A percentile compares a stretch with the other conserved stretches of the same genome.
Conservation (phyloP, 2,329 filamentous ascomycete species). For the Neofusicoccum kwambonambiense region DNA sequence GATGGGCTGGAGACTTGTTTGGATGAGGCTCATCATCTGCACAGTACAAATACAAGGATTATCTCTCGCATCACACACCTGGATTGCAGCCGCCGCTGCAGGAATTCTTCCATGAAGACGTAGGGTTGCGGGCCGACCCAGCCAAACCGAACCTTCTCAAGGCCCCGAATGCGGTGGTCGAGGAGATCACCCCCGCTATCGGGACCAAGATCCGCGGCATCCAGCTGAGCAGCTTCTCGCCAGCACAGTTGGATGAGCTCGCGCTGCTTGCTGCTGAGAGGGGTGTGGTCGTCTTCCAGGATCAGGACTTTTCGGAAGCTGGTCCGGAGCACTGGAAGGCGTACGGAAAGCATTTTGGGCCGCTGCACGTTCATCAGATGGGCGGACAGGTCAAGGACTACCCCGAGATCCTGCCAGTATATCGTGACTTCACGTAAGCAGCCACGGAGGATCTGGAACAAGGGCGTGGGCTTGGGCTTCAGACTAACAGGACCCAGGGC, state of each 20-base stretch:
- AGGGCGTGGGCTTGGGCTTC: not conserved
- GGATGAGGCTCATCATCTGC: not conserved
- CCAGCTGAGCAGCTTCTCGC: conserved; percentile 49
- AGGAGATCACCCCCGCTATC: conserved; percentile 30
- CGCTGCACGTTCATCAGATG: conserved; percentile 11
- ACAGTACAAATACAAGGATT: conserved; percentile 13
- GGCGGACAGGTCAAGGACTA: conserved; percentile 12
- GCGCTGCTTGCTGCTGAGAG: conserved; percentile 41
- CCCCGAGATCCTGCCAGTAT: conserved; percentile 4
- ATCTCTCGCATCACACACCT: conserved; percentile 1
- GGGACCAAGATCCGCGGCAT: conserved; percentile 40
- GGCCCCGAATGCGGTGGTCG: conserved; percentile 27
- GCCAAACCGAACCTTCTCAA: conserved; percentile 44
- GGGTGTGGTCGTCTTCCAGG: conserved; percentile 52
- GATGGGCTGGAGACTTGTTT: too few relatives aligned
- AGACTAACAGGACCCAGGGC: not conserved
- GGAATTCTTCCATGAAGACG: conserved; percentile 27
- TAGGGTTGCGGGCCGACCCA: conserved; percentile 43
- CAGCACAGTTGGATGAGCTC: conserved; percentile 51
- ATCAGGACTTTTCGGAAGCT: conserved; percentile 50
- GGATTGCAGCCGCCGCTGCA: conserved; percentile 6
- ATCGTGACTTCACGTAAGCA: conserved; percentile 7
- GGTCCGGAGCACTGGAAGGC: conserved; percentile 44
- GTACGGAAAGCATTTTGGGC: conserved; percentile 47
- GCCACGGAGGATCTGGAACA: not conserved